Conservation (phyloP, 805 yeast species). For the Kodamaea jinghongensis region DNA sequence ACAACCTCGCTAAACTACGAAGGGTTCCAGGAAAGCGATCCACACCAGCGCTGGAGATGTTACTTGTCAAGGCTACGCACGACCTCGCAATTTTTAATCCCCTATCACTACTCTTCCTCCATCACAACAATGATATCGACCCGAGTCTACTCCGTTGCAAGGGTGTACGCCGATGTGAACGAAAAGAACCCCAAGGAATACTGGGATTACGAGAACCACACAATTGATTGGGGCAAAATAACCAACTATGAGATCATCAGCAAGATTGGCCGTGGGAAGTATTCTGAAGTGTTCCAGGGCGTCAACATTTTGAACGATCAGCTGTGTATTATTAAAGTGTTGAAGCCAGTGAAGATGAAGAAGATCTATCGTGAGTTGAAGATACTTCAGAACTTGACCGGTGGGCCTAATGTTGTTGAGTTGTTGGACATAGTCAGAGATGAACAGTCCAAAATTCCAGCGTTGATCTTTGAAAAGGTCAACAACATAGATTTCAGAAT, state of each 20-base stretch:
- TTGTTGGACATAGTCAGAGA: conserved; percentile 81
- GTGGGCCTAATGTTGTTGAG: conserved; percentile 79
- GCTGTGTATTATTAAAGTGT: conserved; percentile 77
- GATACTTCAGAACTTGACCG: conserved; percentile 78
- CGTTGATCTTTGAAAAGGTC: conserved; percentile 80
- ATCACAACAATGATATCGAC: conserved; percentile 24
- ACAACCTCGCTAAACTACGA: too few species aligned
- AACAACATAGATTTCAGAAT: conserved; percentile 80
- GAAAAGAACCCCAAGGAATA: conserved; percentile 64
- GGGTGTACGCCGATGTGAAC: conserved; percentile 77
- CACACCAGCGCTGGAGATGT: too few species aligned
- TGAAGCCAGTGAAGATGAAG: conserved; percentile 90
- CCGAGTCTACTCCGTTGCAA: conserved; percentile 31
- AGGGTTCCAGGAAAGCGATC: too few species aligned
- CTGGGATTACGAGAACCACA: conserved; percentile 79
- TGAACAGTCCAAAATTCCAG: conserved; percentile 76
- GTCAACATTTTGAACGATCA: conserved; percentile 61
- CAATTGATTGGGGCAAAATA: conserved; percentile 42
- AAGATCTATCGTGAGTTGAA: conserved; percentile 88
- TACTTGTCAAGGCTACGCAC: too few species aligned
- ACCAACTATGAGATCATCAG: conserved; percentile 69
- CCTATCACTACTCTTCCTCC: too few species aligned
- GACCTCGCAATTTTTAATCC: too few species aligned
- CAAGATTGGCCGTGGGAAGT: conserved; percentile 90
- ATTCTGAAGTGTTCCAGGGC: conserved; percentile 93